A percentile compares a stretch with the other conserved stretches of the same genome.
Evolutionary conservation across 768 basidiomycete species (phyloP).

Genomic region (Amanita subjunquillea): DNA sequence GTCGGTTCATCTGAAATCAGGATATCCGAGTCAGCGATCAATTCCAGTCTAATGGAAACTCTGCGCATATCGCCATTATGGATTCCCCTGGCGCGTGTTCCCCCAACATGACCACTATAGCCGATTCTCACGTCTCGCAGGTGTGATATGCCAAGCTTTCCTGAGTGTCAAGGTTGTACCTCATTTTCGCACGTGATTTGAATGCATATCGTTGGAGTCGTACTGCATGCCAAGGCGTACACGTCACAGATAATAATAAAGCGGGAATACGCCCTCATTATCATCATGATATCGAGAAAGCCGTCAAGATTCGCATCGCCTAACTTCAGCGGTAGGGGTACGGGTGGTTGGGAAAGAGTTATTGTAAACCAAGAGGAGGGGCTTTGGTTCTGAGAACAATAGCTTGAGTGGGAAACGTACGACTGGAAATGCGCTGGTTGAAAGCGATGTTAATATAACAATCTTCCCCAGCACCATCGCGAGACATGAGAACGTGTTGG

Average conservation of each 20-base stretch:
- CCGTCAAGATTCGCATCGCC: conserved; percentile 94
- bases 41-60: conserved; percentile 84
- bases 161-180: conserved; percentile 28
- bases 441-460: conserved; percentile 89
- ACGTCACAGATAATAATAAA: conserved; percentile 56
- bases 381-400: conserved; percentile 41
- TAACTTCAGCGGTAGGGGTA: conserved; percentile 71
- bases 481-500: conserved; percentile 73
- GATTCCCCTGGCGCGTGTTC: conserved; percentile 69
- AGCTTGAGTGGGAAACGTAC: conserved; percentile 53
- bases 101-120: conserved; percentile 39
- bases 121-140: conserved; percentile 67
- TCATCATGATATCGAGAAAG: conserved; percentile 77
- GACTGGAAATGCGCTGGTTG: conserved; percentile 71
- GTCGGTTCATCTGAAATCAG: conserved; percentile 86
- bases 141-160: conserved; percentile 67
- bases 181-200: conserved; percentile 13
- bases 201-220: conserved; percentile 65
- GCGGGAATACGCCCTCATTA: conserved; percentile 44
- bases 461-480: conserved; percentile 57
- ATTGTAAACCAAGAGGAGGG: conserved; percentile 68
- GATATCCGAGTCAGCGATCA: conserved; percentile 78
- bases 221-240: conserved; percentile 13
- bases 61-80: conserved; percentile 88
- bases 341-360: conserved; percentile 46